Conservation (phyloP, 1,139 yeast species). For the Pichia sp. region DNA sequence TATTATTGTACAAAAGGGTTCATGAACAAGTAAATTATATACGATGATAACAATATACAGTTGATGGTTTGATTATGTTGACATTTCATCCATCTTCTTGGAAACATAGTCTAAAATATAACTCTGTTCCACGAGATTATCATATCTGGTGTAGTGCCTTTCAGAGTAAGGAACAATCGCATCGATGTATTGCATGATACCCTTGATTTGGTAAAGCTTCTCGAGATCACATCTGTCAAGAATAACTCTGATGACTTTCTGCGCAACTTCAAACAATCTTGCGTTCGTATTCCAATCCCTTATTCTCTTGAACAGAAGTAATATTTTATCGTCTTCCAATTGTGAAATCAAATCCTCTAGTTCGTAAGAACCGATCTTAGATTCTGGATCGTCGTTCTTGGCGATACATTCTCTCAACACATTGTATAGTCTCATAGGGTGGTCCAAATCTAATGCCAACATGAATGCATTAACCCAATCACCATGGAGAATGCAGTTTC, state of each 20-base stretch:
- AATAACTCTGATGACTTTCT: slow-evolving; percentile 61
- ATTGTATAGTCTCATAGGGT: slow-evolving; percentile 75
- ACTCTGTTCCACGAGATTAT: slow-evolving; percentile 77
- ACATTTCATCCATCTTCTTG: slow-evolving; percentile 57
- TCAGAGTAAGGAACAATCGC: slow-evolving; percentile 78
- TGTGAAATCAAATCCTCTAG: slow-evolving; percentile 59
- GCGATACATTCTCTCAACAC: slow-evolving; percentile 54
- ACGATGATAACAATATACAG: no score
- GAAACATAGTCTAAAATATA: slow-evolving; percentile 79
- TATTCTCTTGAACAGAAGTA: slow-evolving; percentile 58
- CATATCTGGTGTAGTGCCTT: slow-evolving; percentile 72
- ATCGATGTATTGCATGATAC: slow-evolving; percentile 62
- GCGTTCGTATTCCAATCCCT: slow-evolving; percentile 96
- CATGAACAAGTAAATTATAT: no score
- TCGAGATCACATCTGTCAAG: slow-evolving; percentile 48
- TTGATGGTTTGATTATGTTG: slow-evolving; percentile 9
- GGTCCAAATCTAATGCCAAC: slow-evolving; percentile 76
- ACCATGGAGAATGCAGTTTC: slow-evolving; percentile 59
- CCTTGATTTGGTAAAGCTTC: slow-evolving; percentile 56
- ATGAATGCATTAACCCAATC: slow-evolving; percentile 89
- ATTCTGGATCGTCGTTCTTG: slow-evolving; percentile 37
- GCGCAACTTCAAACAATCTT: slow-evolving; percentile 72
- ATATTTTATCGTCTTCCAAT: slow-evolving; percentile 54
- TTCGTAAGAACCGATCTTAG: slow-evolving; percentile 51
- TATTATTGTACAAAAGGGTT: no score